phyloP scores from a whole-genome alignment of 2,329 filamentous ascomycete species.

The Didymella segeticola region DNA sequence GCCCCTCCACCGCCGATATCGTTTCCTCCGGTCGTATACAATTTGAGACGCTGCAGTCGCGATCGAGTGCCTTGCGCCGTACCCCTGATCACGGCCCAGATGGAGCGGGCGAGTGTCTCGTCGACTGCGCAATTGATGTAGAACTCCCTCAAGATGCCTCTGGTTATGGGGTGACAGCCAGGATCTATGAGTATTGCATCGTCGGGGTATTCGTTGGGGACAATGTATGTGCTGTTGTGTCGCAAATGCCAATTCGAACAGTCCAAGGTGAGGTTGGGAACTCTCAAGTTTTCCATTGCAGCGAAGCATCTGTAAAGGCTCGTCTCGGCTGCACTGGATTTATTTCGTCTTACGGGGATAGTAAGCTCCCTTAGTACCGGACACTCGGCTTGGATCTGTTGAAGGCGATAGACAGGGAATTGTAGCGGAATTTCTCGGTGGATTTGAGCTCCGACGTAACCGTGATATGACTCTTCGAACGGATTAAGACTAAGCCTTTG shows the following conservation, averaged over 20 bases:
- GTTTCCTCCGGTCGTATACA: slow-evolving; percentile 23
- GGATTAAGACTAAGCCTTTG: background rate
- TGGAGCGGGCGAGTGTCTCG: slow-evolving; percentile 27
- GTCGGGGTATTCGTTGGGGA: slow-evolving; percentile 15
- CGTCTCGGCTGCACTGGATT: slow-evolving; percentile 23
- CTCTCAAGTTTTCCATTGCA: slow-evolving; percentile 19
- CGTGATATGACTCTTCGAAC: background rate
- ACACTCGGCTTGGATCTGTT: slow-evolving; percentile 22
- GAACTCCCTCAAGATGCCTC: slow-evolving; percentile 18
- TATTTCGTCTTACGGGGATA: slow-evolving; percentile 25
- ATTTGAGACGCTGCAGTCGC: slow-evolving; percentile 24
- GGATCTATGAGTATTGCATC: slow-evolving; percentile 14
- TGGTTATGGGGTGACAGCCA: slow-evolving; percentile 1
- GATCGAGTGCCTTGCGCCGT: slow-evolving; percentile 23
- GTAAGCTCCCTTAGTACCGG: slow-evolving; percentile 24
- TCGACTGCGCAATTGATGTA: slow-evolving; percentile 32
- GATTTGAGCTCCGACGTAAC: background rate
- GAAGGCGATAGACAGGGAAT: slow-evolving; percentile 20
- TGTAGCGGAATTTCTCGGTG: slow-evolving; percentile 23
- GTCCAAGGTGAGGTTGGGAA: slow-evolving; percentile 25
- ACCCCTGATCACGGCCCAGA: slow-evolving; percentile 22
- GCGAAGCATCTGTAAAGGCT: slow-evolving; percentile 26
- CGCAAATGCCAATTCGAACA: slow-evolving; percentile 22
- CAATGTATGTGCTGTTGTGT: slow-evolving; percentile 19
- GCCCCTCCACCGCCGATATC: background rate